Base-by-base conservation (phyloP, 2,329 filamentous ascomycete species). In the Westerdykella aurantiaca region DNA sequence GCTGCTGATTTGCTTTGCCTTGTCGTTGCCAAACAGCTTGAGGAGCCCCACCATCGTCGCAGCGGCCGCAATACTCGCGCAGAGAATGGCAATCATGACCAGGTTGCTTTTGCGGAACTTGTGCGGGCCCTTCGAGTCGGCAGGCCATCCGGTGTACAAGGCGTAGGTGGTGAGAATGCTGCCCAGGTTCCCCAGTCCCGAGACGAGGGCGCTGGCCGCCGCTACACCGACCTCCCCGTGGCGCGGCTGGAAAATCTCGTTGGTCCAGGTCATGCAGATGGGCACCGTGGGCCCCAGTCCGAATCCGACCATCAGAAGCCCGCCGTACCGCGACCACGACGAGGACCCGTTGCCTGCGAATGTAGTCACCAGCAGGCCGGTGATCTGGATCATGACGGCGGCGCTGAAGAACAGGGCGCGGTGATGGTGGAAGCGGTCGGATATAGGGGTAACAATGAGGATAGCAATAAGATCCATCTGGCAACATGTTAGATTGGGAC, bases 221-320 rank as follows among this genome's bases (percentile, higher is more conserved):
- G 89, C 89, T 6, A 95, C 88, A 43, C 89, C 89, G 17, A 95
- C 87, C 67, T 95, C 89, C 38, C 89, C 88, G 60, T 95, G 89
- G 11, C 89, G 84, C 25, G 79, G 79, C 69, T 95, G 88, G 73
- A 95, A 95, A 60, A 95, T 85, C 68, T 95, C 86, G 50, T 82
- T 87, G 25, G 86, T 88, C 89, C 89, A 95, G 31, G 88, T 85
- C 89, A 95, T 95, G 66, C 86, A 91, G 59, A 91, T 91, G 10
- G 89, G 89, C 1, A 95, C 88, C 0, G 89, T 95, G 3, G 89
- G 89, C 1, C 89, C 89, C 2, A 95, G 81, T 0, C 89, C 89
- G 58, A 95, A 95, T 4, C 89, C 89, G 31, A 95, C 85, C 70
- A 95, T 83, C 40, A 95, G 72, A n/a, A 95, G 79, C 4, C 89